Percentiles rank a stretch among this genome's conserved stretches.
phyloP scores from a whole-genome alignment of 495 filamentous ascomycete genomes.

The Neurospora tetrasperma region DNA sequence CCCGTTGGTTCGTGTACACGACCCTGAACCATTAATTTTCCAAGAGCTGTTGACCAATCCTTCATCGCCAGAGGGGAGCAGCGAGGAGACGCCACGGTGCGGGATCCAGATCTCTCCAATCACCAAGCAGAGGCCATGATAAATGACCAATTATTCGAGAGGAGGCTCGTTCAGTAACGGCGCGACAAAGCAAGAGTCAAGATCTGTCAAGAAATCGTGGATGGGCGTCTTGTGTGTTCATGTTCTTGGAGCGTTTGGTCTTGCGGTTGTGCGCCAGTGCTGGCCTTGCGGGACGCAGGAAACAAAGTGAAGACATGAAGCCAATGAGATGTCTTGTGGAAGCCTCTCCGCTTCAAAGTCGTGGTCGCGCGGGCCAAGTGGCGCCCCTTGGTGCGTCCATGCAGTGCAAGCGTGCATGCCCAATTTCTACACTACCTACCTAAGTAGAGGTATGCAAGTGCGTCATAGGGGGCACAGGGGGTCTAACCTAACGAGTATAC shows the following conservation, averaged over 20 bases:
- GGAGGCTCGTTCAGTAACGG: not conserved
- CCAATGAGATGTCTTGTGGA: not conserved
- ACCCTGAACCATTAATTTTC: not conserved
- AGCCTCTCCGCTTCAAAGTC: not conserved
- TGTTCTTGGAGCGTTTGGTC: not conserved
- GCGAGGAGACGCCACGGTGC: not conserved
- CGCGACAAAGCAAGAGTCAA: not conserved
- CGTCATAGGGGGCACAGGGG: constrained; percentile 21
- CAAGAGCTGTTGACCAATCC: not conserved
- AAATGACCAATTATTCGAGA: not conserved
- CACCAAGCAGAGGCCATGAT: not conserved
- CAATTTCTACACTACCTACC: not conserved
- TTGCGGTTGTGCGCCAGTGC: not conserved
- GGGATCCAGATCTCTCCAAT: not conserved
- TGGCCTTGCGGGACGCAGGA: not conserved
- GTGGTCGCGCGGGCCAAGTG: constrained; percentile 10
- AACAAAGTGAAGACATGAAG: not conserved
- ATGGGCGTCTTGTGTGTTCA: not conserved
- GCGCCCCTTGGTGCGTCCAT: constrained; percentile 13
- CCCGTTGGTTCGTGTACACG: not conserved
- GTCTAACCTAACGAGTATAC: not conserved
- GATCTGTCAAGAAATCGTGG: not conserved
- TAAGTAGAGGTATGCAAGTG: constrained; percentile 6
- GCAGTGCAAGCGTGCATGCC: constrained; percentile 5
- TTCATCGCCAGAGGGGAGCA: not conserved